Percentiles rank a stretch among this genome's conserved stretches.
phyloP scores from a whole-genome alignment of 495 filamentous ascomycete genomes.

The Pyronema domesticum region DNA sequence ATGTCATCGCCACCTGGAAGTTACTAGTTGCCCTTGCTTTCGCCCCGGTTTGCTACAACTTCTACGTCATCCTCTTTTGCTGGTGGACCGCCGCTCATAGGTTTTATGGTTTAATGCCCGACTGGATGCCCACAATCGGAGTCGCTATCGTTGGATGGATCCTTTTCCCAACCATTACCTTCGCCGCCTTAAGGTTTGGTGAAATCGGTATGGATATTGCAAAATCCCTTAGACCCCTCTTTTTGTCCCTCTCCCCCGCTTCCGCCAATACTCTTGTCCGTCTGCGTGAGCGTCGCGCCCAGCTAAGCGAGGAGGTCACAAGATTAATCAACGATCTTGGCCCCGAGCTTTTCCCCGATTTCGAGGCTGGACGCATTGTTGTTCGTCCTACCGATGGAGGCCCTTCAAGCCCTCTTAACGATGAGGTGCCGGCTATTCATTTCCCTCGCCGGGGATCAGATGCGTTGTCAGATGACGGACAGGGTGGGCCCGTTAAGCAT shows the following conservation, averaged over 20 bases:
- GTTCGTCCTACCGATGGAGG: conserved; percentile 27
- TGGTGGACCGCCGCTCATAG: conserved; percentile 66
- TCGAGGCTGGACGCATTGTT: conserved; percentile 67
- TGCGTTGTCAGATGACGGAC: conserved; percentile 2
- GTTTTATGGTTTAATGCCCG: conserved; percentile 58
- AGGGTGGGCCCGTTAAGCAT: conserved; percentile 2
- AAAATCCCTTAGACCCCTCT: conserved; percentile 79
- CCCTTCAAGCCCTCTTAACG: conserved; percentile 8
- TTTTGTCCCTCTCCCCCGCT: conserved; percentile 72
- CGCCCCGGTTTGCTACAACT: conserved; percentile 67
- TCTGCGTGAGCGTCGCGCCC: conserved; percentile 52
- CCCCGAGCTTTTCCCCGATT: conserved; percentile 93
- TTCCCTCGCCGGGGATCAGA: not conserved
- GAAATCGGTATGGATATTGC: conserved; percentile 96
- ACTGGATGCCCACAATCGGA: conserved; percentile 64
- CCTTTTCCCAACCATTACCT: conserved; percentile 75
- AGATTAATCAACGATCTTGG: conserved; percentile 87
- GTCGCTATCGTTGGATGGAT: conserved; percentile 53
- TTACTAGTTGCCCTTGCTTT: conserved; percentile 79
- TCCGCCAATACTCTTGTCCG: conserved; percentile 69
- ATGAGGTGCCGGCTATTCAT: not conserved
- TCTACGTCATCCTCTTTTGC: conserved; percentile 56
- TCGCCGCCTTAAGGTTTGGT: conserved; percentile 84
- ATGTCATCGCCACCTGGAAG: conserved; percentile 99
- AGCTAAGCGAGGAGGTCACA: conserved; percentile 66